phyloP scores from a whole-genome alignment of 2,329 filamentous ascomycete species.

The Curvularia verruculosa region DNA sequence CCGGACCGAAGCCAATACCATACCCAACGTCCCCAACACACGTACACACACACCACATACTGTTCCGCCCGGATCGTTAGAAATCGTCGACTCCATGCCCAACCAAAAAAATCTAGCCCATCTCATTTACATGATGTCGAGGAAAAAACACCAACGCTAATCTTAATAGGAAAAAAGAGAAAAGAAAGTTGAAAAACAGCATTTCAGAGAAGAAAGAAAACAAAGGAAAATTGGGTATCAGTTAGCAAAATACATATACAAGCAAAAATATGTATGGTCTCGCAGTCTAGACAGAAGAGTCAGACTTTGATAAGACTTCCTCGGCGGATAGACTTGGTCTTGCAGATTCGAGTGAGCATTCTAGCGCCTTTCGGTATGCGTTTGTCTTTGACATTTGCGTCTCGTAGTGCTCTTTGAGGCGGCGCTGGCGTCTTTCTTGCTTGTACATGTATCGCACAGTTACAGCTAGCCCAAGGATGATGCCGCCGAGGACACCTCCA shows the following conservation, averaged over 20 bases:
- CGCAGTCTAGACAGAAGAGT: constrained; percentile 1
- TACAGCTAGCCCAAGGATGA: constrained; percentile 23
- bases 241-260: background rate
- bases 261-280: background rate
- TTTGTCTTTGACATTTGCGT: constrained; percentile 38
- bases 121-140: background rate
- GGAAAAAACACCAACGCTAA: constrained; percentile 13
- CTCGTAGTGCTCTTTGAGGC: constrained; percentile 45
- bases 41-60: background rate
- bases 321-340: constrained; percentile 14
- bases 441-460: constrained; percentile 34
- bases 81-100: background rate
- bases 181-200: background rate
- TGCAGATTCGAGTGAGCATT: constrained; percentile 16
- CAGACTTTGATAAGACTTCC: constrained; percentile 1
- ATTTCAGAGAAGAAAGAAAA: background rate
- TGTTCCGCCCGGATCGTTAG: background rate
- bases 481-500: constrained; percentile 32
- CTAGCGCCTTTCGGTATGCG: constrained; percentile 34
- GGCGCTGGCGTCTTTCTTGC: constrained; percentile 40
- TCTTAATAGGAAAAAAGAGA: background rate
- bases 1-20: constrained; percentile 4
- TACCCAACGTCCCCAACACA: background rate
- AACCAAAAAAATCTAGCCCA: background rate
- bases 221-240: background rate